Base-by-base conservation (phyloP, 352 stramenopile species). In the Paralagenidium karlingii region DNA sequence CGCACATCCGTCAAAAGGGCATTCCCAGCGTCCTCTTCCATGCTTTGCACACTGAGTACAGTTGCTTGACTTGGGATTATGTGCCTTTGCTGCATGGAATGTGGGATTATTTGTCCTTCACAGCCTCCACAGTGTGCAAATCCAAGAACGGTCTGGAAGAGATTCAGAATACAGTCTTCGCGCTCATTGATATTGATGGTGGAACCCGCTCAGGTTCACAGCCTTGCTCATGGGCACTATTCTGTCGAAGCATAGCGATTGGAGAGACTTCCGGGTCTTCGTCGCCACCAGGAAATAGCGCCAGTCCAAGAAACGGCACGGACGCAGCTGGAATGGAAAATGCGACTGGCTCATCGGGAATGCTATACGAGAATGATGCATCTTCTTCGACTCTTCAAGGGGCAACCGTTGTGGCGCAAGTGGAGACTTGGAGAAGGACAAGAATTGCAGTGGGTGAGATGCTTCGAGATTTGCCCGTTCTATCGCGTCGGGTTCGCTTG, bases 181-280 rank as follows among this genome's bases (percentile, higher is more conserved):
- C 69, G 7, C 26, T 89, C 10, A 63, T 89, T 16, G 69, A 89
- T 21, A 58, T 87, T 40, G 71, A 85, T 54, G 57, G 55, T 2
- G 49, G 58, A 30, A 61, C 73, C 27, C 63, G 66, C 29, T 38
- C 58, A 20, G 41, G 40, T 8, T 58, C 65, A 9, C 53, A 83
- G 36, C 63, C 65, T 3, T 84, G 76, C 18, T 38, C 82, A 3
- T 89, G 76, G 76, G 69, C 76, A 32, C 47, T 89, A 2, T 59
- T 89, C 28, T 89, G 68, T 38, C 76, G 76, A 24, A 82, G 76
- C 38, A 78, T 89, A 39, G 73, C 70, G 4, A 82, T 85, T 16
- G 73, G 76, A 3, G 76, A 20, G 26, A 34, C 36, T 20, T 22
- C 36, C 3, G 36, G 22, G 26, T n/a, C n/a, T n/a, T n/a, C n/a